Conservation (phyloP, 1,139 yeast genomes). For the Geotrichum australiense region DNA sequence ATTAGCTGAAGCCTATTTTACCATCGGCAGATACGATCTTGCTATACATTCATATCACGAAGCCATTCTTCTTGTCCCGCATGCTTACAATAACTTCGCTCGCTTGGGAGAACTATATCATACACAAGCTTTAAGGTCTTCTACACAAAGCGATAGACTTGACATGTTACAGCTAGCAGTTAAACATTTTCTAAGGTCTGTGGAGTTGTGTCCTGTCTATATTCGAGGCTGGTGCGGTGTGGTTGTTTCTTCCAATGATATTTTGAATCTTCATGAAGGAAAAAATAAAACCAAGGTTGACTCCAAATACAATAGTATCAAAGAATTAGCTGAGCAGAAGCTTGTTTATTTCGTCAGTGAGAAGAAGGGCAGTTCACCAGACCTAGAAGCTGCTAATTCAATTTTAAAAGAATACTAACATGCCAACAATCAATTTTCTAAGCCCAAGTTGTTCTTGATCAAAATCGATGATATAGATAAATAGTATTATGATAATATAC, state of each 20-base stretch:
- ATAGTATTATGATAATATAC: not conserved
- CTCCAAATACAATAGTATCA: constrained; percentile 8
- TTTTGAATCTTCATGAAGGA: constrained; percentile 24
- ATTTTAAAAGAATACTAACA: constrained; percentile 16
- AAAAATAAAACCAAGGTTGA: constrained; percentile 4
- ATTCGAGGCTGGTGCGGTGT: constrained; percentile 76
- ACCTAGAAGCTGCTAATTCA: constrained; percentile 15
- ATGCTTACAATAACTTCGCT: constrained; percentile 65
- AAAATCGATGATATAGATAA: not conserved
- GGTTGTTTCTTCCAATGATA: constrained; percentile 36
- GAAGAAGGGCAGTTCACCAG: constrained; percentile 10
- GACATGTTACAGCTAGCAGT: constrained; percentile 36
- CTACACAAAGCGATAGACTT: constrained; percentile 16
- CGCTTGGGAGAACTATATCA: constrained; percentile 48
- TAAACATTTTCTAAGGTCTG: constrained; percentile 56
- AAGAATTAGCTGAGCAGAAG: constrained; percentile 16
- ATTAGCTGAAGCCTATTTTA: constrained; percentile 54
- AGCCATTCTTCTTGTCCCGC: constrained; percentile 57
- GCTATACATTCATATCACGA: constrained; percentile 66
- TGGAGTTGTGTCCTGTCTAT: constrained; percentile 67
- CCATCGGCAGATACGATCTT: constrained; percentile 57
- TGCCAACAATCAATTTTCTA: not conserved
- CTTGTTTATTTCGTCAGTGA: constrained; percentile 17
- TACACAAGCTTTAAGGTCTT: constrained; percentile 21
- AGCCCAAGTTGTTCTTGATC: constrained; percentile 8